phyloP scores from a whole-genome alignment of 257 asterid species.

The Apocynum venetum region DNA sequence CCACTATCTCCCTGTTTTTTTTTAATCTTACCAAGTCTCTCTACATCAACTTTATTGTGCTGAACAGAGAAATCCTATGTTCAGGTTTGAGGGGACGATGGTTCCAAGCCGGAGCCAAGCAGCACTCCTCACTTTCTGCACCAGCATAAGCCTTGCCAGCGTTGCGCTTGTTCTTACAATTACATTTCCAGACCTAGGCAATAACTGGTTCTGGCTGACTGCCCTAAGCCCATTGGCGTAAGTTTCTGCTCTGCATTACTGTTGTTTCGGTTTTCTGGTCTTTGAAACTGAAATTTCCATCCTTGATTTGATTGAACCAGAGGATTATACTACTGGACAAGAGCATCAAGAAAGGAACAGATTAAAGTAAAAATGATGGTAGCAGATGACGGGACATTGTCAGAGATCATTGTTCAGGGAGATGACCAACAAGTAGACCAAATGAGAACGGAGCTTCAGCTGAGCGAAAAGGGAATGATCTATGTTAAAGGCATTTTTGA shows the following conservation, averaged over 20 bases:
- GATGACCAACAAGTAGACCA: conserved; percentile 87
- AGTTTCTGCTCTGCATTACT: conserved; percentile 18
- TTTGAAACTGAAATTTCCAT: neutral
- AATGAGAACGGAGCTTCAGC: conserved; percentile 81
- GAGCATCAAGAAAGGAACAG: conserved; percentile 91
- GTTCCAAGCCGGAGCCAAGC: conserved; percentile 96
- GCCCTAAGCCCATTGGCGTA: conserved; percentile 85
- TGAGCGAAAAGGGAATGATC: conserved; percentile 85
- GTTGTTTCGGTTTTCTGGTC: neutral
- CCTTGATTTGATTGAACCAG: conserved; percentile 29
- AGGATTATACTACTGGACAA: conserved; percentile 84
- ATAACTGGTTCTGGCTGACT: conserved; percentile 79
- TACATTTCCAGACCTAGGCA: conserved; percentile 81
- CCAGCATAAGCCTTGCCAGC: conserved; percentile 88
- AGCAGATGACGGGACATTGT: conserved; percentile 58
- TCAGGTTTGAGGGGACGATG: conserved; percentile 93
- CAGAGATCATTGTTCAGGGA: conserved; percentile 78
- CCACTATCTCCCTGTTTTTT: neutral
- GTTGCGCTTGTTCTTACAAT: conserved; percentile 91
- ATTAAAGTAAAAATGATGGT: conserved; percentile 76
- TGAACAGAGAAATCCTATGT: neutral
- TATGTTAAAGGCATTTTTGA: conserved; percentile 90
- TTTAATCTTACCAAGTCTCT: too few species aligned
- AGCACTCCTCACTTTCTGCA: conserved; percentile 85
- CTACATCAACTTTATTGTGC: neutral